A percentile compares a stretch with the other conserved stretches of the same genome.
phyloP scores from a whole-genome alignment of 129 eudicot species.

The Centella asiatica region DNA sequence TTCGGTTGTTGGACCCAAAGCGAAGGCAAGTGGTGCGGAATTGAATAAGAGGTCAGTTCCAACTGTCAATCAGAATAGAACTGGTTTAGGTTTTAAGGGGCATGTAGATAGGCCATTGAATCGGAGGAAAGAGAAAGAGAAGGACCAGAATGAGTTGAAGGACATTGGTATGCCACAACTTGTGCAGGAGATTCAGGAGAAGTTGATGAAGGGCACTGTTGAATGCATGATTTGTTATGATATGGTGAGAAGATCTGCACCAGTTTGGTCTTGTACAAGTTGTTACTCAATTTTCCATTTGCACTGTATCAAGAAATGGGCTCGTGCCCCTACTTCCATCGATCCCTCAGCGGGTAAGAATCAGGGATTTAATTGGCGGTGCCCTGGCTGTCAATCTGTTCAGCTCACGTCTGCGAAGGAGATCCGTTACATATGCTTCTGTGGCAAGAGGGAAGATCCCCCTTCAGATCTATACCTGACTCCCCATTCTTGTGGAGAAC shows the following conservation, averaged over 20 bases:
- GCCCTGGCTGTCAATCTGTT: conserved; percentile 93
- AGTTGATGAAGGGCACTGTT: conserved; percentile 56
- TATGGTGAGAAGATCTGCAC: conserved; percentile 85
- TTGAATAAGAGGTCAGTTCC: conserved; percentile 18
- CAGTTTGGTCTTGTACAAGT: conserved; percentile 89
- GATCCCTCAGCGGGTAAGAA: conserved; percentile 77
- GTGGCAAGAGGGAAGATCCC: conserved; percentile 90
- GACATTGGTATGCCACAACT: conserved; percentile 53
- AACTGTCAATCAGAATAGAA: conserved; percentile 19
- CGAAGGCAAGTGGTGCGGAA: conserved; percentile 5
- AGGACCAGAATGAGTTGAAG: conserved; percentile 20
- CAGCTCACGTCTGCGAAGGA: conserved; percentile 74
- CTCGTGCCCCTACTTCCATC: conserved; percentile 85
- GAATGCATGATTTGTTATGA: conserved; percentile 98
- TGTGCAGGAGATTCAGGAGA: conserved; percentile 89
- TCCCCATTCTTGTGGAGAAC: conserved; percentile 97
- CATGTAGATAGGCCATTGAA: conserved; percentile 22
- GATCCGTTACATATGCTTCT: conserved; percentile 75
- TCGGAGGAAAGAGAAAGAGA: conserved; percentile 37
- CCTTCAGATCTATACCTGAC: conserved; percentile 80
- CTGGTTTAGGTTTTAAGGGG: conserved; percentile 29
- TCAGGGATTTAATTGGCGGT: conserved; percentile 91
- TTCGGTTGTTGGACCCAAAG: background rate
- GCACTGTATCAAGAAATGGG: conserved; percentile 90
- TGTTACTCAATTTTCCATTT: conserved; percentile 81